These are phyloP conservation scores for Buddleja alternifolia DNA, from an alignment of 257 asterid species.

Conservation along the genomic window DNA sequence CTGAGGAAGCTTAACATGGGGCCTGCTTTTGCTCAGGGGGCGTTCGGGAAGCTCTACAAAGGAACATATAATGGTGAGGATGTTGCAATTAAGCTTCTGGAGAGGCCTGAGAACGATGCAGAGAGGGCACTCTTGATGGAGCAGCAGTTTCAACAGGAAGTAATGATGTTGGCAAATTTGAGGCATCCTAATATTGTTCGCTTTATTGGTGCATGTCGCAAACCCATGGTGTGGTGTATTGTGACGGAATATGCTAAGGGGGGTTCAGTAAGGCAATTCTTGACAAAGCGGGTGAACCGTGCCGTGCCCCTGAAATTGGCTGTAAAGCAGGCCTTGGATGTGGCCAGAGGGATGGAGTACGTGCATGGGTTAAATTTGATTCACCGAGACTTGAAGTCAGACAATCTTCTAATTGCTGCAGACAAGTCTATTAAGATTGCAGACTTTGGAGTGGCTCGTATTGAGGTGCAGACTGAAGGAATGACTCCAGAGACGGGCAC, in stretches of 20 bases:
- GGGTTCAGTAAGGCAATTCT: conserved; percentile 91
- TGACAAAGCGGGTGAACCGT: conserved; percentile 81
- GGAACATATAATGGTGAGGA: conserved; percentile 92
- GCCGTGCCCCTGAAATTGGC: conserved; percentile 93
- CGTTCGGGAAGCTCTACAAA: conserved; percentile 92
- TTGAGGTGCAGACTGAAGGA: conserved; percentile 98
- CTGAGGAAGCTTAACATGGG: conserved; percentile 96
- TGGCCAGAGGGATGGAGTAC: conserved; percentile 97
- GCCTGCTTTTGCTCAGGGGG: conserved; percentile 97
- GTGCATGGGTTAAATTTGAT: conserved; percentile 89
- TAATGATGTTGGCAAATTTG: conserved; percentile 90
- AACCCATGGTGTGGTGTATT: conserved; percentile 99
- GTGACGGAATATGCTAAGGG: conserved; percentile 98
- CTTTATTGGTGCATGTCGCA: conserved; percentile 90
- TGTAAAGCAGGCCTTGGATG: conserved; percentile 98
- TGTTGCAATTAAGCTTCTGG: conserved; percentile 95
- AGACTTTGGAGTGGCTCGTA: conserved; percentile 97
- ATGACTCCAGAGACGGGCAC: conserved; percentile 99
- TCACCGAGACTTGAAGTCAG: conserved; percentile 95
- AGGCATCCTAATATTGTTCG: conserved; percentile 96
- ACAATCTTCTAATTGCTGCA: conserved; percentile 87
- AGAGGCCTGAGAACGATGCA: conserved; percentile 81
- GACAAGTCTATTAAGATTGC: conserved; percentile 96
- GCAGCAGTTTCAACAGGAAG: conserved; percentile 98
- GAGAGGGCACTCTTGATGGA: conserved; percentile 94